phyloP scores from a whole-genome alignment of 2,329 filamentous ascomycete species.

The Microdochium paspali region DNA sequence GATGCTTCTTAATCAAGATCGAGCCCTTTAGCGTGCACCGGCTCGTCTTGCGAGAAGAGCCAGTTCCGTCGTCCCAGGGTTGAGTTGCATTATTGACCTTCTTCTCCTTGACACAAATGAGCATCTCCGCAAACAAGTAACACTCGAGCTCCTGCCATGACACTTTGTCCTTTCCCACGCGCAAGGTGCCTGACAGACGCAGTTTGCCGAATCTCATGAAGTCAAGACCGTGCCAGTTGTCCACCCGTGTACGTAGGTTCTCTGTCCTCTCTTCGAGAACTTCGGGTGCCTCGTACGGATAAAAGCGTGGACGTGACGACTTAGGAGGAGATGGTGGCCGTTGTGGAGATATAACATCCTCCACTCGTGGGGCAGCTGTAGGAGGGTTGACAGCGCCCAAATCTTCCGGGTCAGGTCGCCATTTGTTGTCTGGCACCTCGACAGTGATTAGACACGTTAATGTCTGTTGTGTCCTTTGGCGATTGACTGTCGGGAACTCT shows the following conservation, averaged over 20 bases:
- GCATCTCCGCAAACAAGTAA: constrained; percentile 96
- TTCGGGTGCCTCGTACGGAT: constrained; percentile 67
- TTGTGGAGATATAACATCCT: constrained; percentile 21
- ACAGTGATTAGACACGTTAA: constrained; percentile 90
- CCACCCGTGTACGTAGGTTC: constrained; percentile 74
- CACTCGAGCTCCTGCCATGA: constrained; percentile 98
- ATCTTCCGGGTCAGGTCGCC: constrained; percentile 79
- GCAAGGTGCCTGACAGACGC: constrained; percentile 77
- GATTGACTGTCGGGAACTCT: constrained; percentile 89
- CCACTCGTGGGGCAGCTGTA: not conserved
- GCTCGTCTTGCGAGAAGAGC: constrained; percentile 50
- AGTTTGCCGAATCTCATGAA: constrained; percentile 89
- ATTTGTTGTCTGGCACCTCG: constrained; percentile 87
- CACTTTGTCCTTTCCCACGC: constrained; percentile 90
- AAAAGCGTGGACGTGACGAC: constrained; percentile 45
- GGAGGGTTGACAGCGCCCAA: constrained; percentile 42
- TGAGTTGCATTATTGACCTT: constrained; percentile 44
- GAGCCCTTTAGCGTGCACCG: constrained; percentile 92
- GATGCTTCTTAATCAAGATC: constrained; percentile 95
- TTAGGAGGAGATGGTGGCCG: constrained; percentile 50
- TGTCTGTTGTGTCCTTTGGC: constrained; percentile 88
- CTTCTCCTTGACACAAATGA: constrained; percentile 99
- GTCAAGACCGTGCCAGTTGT: constrained; percentile 97
- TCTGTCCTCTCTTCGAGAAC: constrained; percentile 79
- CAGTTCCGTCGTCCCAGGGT: constrained; percentile 54